A percentile compares a stretch with the other conserved stretches of the same genome.
Conservation (phyloP, 2,329 filamentous ascomycete genomes). For the Penicillium concentricum region DNA sequence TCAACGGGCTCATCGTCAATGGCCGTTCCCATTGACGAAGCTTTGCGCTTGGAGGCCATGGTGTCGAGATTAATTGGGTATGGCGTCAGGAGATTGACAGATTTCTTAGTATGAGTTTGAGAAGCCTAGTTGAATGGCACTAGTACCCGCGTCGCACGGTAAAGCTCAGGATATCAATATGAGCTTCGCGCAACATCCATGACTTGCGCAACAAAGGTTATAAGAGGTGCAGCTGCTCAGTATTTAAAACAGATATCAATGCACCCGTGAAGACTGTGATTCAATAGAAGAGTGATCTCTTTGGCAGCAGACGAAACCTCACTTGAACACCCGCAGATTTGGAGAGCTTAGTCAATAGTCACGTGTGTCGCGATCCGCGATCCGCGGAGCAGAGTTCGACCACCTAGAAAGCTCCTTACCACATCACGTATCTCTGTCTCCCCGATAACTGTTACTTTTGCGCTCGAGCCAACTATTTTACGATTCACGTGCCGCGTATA, state of each 20-base stretch:
- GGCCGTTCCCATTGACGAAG: constrained; percentile 66
- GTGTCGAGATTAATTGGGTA: constrained; percentile 14
- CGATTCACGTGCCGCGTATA: constrained; percentile 13
- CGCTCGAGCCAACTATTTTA: neutral
- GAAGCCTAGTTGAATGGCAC: constrained; percentile 6
- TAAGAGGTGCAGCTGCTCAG: neutral
- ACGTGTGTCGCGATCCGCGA: constrained; percentile 23
- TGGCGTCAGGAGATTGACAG: neutral
- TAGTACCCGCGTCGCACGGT: constrained; percentile 2
- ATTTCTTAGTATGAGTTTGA: neutral
- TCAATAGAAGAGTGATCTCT: neutral
- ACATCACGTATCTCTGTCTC: constrained; percentile 13
- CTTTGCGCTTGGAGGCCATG: constrained; percentile 96
- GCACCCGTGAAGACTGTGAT: neutral
- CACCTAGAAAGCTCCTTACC: constrained; percentile 22
- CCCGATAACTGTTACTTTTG: constrained; percentile 3
- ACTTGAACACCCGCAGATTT: neutral
- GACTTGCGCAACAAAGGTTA: constrained; percentile 1
- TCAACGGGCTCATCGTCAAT: constrained; percentile 81
- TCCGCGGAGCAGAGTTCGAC: constrained; percentile 26
- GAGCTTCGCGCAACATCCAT: constrained; percentile 6
- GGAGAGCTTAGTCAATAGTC: constrained; percentile 13
- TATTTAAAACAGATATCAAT: neutral
- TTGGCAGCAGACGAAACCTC: neutral
- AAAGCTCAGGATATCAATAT: constrained; percentile 3